Evolutionary conservation across 768 basidiomycete genomes (phyloP), one percentile per base, ranked within the genome.

Genomic region (Fomitopsis pulvina): DNA sequence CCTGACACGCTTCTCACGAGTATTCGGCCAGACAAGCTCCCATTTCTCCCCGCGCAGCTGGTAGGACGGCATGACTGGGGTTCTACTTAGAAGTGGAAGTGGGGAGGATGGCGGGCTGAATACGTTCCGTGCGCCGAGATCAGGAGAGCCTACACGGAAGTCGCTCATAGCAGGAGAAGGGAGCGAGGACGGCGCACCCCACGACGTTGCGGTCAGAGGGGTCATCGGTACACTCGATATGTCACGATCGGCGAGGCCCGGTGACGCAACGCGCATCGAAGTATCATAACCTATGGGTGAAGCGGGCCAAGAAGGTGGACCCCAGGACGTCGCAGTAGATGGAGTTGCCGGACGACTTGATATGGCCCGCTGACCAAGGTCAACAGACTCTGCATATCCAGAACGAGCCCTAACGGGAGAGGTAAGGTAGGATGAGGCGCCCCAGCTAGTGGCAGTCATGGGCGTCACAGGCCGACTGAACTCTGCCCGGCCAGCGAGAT

Each of bases 401-500:
- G 30, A 48, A 39, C 26, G 34, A 18, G 18, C 5, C 8, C 22
- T 45, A 26, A 20, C 56, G 10, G 63, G 69, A 9, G 71, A 74
- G 22, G 67, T 61, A 32, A 67, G 57, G 43, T 44, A 54, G 18
- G 73, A 69, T 54, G 80, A 77, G 6, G 67, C 67, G 1, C 76
- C 78, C 64, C 74, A 76, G 16, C 77, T 79, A 2, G 79, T 81
- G 57, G 71, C 68, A 41, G 66, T 67, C 26, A 75, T 69, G 47
- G 72, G 76, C 0, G 75, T 79, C 45, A 73, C 64, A 44, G 71
- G 69, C 21, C 79, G 75, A 14, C 80, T 82, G n/a, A 74, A 77
- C 50, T 67, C 63, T 41, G 69, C 51, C 11, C 76, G 61, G 24
- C 61, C 59, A 2, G 62, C 74, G 24, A 79, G 41, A 54, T 78